Evolutionary conservation across 2,329 filamentous ascomycete species (phyloP).

Genomic region (Blumeria graminis): DNA sequence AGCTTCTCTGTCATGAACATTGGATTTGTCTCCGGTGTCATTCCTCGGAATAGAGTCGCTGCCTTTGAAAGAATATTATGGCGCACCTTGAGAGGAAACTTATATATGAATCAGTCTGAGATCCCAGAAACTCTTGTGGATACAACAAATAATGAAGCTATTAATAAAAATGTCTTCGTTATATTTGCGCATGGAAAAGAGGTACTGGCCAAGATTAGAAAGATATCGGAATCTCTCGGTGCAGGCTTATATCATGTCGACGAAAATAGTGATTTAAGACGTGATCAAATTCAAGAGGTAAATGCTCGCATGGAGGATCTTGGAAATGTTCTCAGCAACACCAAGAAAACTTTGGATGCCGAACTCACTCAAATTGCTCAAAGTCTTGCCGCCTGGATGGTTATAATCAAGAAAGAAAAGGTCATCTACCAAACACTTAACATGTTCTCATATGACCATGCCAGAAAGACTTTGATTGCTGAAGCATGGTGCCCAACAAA

Average conservation of each 20-base stretch:
- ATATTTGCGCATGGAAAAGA: conserved; percentile 98
- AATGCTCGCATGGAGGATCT: conserved; percentile 83
- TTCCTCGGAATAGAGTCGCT: conserved; percentile 73
- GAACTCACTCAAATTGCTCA: conserved; percentile 86
- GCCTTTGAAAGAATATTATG: conserved; percentile 95
- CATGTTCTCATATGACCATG: conserved; percentile 87
- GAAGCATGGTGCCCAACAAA: conserved; percentile 95
- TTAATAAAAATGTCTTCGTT: conserved; percentile 96
- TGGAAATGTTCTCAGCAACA: conserved; percentile 79
- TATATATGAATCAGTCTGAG: conserved; percentile 99
- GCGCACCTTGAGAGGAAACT: conserved; percentile 86
- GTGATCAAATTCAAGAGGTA: conserved; percentile 93
- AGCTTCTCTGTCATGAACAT: conserved; percentile 98
- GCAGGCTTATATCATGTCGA: conserved; percentile 93
- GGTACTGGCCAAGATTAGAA: conserved; percentile 94
- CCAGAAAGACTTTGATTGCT: conserved; percentile 84
- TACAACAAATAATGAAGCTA: conserved; percentile 71
- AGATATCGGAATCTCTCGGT: conserved; percentile 93
- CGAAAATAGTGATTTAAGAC: conserved; percentile 83
- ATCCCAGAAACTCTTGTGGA: conserved; percentile 85
- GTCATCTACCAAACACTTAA: conserved; percentile 90
- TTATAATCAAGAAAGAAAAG: conserved; percentile 95
- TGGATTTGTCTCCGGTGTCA: conserved; percentile 91
- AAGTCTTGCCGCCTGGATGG: conserved; percentile 87
- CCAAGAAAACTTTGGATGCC: conserved; percentile 76